Base-by-base conservation (phyloP, 495 filamentous ascomycete species). In the Aspergillus conjunctus region DNA sequence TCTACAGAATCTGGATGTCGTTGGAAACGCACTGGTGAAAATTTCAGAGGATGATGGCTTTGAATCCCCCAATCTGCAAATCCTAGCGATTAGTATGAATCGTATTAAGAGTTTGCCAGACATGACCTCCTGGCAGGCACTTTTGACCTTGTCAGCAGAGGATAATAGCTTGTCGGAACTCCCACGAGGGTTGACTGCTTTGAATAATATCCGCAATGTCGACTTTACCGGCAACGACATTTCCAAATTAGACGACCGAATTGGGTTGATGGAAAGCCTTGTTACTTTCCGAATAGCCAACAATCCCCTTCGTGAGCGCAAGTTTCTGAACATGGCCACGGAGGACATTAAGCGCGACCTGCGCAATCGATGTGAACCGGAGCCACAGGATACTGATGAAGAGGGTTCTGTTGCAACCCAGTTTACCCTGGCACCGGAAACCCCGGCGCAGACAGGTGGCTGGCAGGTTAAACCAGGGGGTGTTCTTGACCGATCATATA, bases 211-310 rank as follows among this genome's bases (percentile, higher is more conserved):
- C 34, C 86, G 83, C 61, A 88, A 83, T 34, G 87, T 88, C 17
- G 90, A 97, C 70, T 85, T 98, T 58, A 89, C 89, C 8, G 87
- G 86, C 48, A 99, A 99, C 69, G 83, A 91, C 60, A 81, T 98
- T 15, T 86, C 83, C 7, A 74, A 83, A 18, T 66, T 98, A 34
- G 91, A 95, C 62, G 82, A 89, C 11, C 83, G 83, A 64, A 84
- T 98, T 58, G 91, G 90, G 7, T 73, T 85, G 30, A 96, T 98
- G 90, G 85, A 91, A 4, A 87, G 74, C 51, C 77, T 98, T 9
- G 79, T 82, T 9, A 86, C 84, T 58, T 81, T 97, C 41, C 84
- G 84, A 11, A 79, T 98, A 37, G 85, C 86, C 48, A 91, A 91
- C 14, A 98, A 98, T 67, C 94, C 94, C 6, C 73, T 98, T 12